A percentile compares a stretch with the other conserved stretches of the same genome.
These are phyloP conservation scores for Thelephora ganbajun DNA, from an alignment of 768 basidiomycete species.

Conservation along the genomic window DNA sequence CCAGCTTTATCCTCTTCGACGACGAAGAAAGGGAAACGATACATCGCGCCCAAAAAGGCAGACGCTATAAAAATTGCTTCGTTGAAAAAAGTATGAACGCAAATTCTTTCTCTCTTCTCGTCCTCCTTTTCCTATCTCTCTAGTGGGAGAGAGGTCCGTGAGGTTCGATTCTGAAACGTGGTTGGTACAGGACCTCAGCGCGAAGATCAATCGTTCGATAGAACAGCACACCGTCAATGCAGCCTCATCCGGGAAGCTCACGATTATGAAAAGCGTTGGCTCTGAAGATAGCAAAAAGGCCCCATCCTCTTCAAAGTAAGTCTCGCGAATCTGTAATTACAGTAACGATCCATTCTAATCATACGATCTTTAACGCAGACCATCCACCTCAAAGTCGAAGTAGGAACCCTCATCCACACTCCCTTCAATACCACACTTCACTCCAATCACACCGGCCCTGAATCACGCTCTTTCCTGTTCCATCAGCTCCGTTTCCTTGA, in stretches of 20 bases:
- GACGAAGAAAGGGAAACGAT: constrained; percentile 66
- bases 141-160: background rate
- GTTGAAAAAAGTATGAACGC: constrained; percentile 53
- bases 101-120: background rate
- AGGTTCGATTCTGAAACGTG: background rate
- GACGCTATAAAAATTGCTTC: constrained; percentile 56
- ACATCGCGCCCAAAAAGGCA: constrained; percentile 74
- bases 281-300: constrained; percentile 17
- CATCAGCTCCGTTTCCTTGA: too few relatives aligned
- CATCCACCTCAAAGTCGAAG: background rate
- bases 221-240: constrained; percentile 85
- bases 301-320: background rate
- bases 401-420: background rate
- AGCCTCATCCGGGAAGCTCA: constrained; percentile 79
- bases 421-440: too few relatives aligned
- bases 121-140: background rate
- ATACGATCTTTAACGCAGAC: background rate
- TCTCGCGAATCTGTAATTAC: background rate
- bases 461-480: too few relatives aligned
- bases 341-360: background rate
- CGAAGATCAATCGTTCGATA: constrained; percentile 86
- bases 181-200: constrained; percentile 50
- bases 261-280: constrained; percentile 72
- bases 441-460: too few relatives aligned
- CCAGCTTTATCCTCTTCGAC: constrained; percentile 55